Conservation (phyloP, 352 stramenopile genomes). For the Globisporangium heterothallicum region DNA sequence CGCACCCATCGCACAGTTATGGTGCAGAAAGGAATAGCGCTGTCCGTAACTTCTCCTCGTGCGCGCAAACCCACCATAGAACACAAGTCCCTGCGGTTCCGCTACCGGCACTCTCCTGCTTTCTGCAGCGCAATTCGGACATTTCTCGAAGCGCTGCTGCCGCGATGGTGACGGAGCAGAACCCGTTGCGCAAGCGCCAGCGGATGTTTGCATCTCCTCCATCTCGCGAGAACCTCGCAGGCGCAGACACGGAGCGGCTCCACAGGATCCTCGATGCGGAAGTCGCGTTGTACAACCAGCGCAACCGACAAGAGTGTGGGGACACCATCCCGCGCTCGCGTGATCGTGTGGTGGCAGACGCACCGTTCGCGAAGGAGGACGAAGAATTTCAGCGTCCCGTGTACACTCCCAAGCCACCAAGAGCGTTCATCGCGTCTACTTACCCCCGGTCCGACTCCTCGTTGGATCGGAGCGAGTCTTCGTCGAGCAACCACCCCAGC, state of each 20-base stretch:
- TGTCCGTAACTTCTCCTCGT: neutral
- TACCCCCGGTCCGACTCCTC: too few species aligned
- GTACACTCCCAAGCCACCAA: too few species aligned
- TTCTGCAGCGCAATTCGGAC: conserved; percentile 14
- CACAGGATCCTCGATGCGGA: conserved; percentile 15
- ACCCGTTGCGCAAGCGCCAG: conserved; percentile 9
- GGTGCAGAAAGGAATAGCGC: neutral
- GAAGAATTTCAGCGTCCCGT: neutral
- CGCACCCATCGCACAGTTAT: neutral
- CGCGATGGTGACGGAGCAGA: neutral
- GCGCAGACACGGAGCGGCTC: conserved; percentile 10
- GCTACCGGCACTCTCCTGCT: conserved; percentile 14
- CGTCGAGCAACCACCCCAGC: too few species aligned
- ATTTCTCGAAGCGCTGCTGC: neutral
- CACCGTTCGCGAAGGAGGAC: neutral
- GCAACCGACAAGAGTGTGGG: too few species aligned
- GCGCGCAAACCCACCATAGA: neutral
- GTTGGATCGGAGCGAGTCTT: too few species aligned
- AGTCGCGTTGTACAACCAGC: conserved; percentile 16
- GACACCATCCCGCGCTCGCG: too few species aligned
- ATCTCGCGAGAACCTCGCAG: neutral
- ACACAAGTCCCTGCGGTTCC: neutral
- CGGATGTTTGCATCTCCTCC: conserved; percentile 8
- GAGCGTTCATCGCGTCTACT: too few species aligned
- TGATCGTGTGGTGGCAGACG: neutral